Conservation (phyloP, 805 yeast genomes). For the Naumovozyma dairenensis region DNA sequence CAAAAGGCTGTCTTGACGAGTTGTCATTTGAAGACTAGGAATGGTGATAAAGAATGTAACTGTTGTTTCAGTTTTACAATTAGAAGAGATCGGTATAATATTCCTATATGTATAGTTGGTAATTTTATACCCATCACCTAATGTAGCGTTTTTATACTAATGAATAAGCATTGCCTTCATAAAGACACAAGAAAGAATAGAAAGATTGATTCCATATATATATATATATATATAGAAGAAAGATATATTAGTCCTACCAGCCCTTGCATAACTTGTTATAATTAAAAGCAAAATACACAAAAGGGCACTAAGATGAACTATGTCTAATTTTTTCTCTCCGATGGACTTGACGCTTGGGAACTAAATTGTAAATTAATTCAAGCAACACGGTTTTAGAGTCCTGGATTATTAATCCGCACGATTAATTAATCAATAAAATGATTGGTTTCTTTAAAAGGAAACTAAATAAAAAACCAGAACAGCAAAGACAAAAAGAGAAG, state of each 20-base stretch:
- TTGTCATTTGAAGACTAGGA: constrained; percentile 75
- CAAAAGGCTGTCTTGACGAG: constrained; percentile 92
- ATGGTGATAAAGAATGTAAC: constrained; percentile 67
- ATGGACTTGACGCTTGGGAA: constrained; percentile 55
- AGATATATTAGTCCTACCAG: constrained; percentile 57
- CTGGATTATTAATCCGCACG: constrained; percentile 65
- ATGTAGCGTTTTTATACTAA: no score
- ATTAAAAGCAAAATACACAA: constrained; percentile 25
- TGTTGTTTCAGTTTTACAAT: constrained; percentile 95
- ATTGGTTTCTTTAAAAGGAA: constrained; percentile 4
- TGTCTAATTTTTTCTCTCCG: constrained; percentile 43
- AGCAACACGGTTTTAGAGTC: constrained; percentile 69
- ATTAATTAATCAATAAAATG: constrained; percentile 20
- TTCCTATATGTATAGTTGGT: constrained; percentile 93
- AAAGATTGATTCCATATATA: no score
- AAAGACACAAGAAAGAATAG: background rate
- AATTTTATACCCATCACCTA: constrained; percentile 65
- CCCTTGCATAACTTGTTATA: constrained; percentile 36
- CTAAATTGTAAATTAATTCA: constrained; percentile 32
- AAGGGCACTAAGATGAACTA: constrained; percentile 62
- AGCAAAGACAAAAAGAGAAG: background rate
- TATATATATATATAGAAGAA: constrained; percentile 1
- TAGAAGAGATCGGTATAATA: constrained; percentile 83
- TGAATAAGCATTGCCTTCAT: background rate
- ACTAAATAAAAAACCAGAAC: background rate